A percentile compares a stretch with the other conserved stretches of the same genome.
Evolutionary conservation across 2,329 filamentous ascomycete genomes (phyloP).

Genomic region (Paraphoma chrysanthemicola): DNA sequence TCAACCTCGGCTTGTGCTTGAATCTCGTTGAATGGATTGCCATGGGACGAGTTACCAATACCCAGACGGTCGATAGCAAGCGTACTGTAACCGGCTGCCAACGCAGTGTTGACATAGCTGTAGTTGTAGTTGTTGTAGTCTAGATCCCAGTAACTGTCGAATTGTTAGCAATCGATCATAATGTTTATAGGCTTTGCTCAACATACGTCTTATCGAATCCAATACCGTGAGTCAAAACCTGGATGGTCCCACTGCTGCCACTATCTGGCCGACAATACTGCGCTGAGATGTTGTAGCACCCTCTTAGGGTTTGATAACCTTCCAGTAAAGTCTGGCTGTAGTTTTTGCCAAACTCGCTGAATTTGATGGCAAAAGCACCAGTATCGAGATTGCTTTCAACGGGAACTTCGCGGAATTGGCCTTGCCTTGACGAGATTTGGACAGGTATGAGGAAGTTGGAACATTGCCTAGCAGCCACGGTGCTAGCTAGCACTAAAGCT

Average conservation of each 20-base stretch:
- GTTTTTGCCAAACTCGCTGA: conserved; percentile 46
- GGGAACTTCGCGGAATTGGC: conserved; percentile 58
- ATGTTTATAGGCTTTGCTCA: no score
- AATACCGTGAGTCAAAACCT: conserved; percentile 62
- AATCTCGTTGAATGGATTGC: conserved; percentile 66
- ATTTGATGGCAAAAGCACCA: conserved; percentile 57
- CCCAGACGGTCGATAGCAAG: conserved; percentile 69
- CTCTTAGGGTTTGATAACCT: conserved; percentile 60
- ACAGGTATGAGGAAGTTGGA: conserved; percentile 64
- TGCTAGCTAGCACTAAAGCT: conserved; percentile 24
- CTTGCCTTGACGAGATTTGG: conserved; percentile 61
- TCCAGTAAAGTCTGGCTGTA: conserved; percentile 54
- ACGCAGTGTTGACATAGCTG: conserved; percentile 65
- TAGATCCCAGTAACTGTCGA: conserved; percentile 66
- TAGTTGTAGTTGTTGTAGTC: conserved; percentile 66
- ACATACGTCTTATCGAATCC: conserved; percentile 60
- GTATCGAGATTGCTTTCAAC: conserved; percentile 63
- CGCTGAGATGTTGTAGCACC: conserved; percentile 64
- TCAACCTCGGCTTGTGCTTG: conserved; percentile 66
- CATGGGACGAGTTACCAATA: conserved; percentile 64
- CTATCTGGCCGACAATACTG: conserved; percentile 66
- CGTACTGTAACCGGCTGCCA: conserved; percentile 64
- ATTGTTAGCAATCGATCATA: not conserved
- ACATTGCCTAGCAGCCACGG: conserved; percentile 43
- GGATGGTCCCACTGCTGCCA: conserved; percentile 44